Percentiles rank a stretch among this genome's conserved stretches.
phyloP scores from a whole-genome alignment of 75 land plant species.

The Selaginella moellendorffii region DNA sequence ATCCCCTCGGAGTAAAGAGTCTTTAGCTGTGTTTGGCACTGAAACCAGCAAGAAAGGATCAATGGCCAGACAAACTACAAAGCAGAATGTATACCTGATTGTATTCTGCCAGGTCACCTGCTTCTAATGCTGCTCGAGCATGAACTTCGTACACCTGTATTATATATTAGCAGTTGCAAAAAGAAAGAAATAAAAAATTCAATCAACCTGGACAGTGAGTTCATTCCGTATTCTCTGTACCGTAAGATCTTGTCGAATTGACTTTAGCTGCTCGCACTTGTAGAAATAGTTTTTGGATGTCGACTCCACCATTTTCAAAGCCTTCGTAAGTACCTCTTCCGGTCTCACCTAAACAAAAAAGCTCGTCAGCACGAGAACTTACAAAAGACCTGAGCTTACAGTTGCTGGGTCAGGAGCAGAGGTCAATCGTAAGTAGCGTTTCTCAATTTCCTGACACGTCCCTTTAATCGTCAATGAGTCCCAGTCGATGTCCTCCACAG shows the following conservation, averaged over 20 bases:
- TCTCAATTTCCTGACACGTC: conserved; percentile 93
- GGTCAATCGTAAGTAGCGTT: conserved; percentile 83
- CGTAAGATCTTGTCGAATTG: conserved; percentile 93
- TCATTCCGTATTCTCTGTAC: conserved; percentile 82
- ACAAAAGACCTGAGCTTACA: conserved; percentile 23
- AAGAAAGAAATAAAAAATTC: not conserved
- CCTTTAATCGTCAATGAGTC: conserved; percentile 88
- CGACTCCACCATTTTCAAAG: conserved; percentile 61
- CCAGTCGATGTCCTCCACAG: conserved; percentile 97
- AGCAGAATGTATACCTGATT: conserved; percentile 55
- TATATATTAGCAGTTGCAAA: not conserved
- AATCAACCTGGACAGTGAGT: conserved; percentile 67
- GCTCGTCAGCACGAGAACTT: not conserved
- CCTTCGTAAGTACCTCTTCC: conserved; percentile 79
- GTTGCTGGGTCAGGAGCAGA: conserved; percentile 96
- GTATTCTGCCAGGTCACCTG: conserved; percentile 84
- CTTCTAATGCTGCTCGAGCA: conserved; percentile 78
- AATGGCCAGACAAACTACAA: not conserved
- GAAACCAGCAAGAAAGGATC: conserved; percentile 17
- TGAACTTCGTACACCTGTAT: conserved; percentile 92
- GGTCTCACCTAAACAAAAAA: conserved; percentile 62
- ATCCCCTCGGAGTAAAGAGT: conserved; percentile 89
- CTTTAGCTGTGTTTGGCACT: conserved; percentile 91
- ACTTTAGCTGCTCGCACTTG: conserved; percentile 95
- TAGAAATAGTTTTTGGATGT: conserved; percentile 78